Evolutionary conservation across 805 yeast species (phyloP), one percentile per base, ranked within the genome.

Genomic region (Kazachstania africana): DNA sequence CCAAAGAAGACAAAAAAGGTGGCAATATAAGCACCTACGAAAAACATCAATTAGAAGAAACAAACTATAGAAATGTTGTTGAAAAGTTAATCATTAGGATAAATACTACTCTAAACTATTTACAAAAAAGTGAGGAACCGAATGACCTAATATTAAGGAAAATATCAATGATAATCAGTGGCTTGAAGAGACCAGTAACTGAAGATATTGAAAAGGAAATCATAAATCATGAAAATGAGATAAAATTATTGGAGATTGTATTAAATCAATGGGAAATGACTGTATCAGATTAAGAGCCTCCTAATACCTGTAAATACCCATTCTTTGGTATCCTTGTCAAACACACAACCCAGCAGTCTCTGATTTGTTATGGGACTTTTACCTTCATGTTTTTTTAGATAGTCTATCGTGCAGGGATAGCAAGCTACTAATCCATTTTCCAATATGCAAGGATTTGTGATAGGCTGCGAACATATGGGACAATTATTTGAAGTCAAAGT

Each of bases 391-490:
- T 69, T 65, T 18, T 70, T 63, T 27, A 87, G 60, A 46, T 71
- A 70, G 29, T 70, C 68, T 47, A 72, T 73, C 12, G 87, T 83
- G 55, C 97, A 91, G 9, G 82, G 73, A 54, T 87, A 85, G 55
- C 95, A 85, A 43, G 78, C 81, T 0, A 84, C 94, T 39, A 74
- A 76, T 0, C 98, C 98, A 0, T 97, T 84, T 50, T 87, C 97
- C 22, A 88, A 72, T 9, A 79, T 71, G 0, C 94, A 83, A 3
- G 95, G 95, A 44, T 82, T 84, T 20, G 68, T 69, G 10, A 85
- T 70, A 12, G 53, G 60, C 8, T 71, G 55, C 17, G 67, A 56
- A 48, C 97, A 88, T 10, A 88, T 49, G 1, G 87, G 82, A 55
- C 96, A 88, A 23, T 24, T 26, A 8, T 32, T 32, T 3, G 38